Evolutionary conservation across 306 rosid species (phyloP).

Genomic region (Cucumis sativus): DNA sequence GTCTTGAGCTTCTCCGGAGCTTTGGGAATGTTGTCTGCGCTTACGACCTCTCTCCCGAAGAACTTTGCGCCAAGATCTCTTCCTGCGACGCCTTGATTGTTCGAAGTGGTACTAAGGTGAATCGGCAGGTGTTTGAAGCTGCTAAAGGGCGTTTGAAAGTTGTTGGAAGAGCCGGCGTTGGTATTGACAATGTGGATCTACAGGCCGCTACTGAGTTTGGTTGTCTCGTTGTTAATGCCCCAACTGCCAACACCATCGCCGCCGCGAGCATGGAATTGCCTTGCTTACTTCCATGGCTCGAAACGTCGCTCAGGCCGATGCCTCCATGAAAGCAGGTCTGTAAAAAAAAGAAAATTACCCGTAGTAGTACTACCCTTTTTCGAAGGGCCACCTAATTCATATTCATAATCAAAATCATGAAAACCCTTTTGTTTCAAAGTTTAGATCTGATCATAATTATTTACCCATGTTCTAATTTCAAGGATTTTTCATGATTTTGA

Average conservation of each 20-base stretch:
- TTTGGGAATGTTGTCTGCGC: constrained; percentile 57
- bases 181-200: constrained; percentile 91
- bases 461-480: neutral
- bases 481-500: neutral
- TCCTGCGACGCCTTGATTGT: constrained; percentile 67
- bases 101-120: constrained; percentile 78
- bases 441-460: neutral
- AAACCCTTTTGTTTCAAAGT: neutral
- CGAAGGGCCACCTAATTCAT: too few relatives aligned
- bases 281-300: constrained; percentile 80
- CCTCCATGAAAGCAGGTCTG: constrained; percentile 71
- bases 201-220: constrained; percentile 87
- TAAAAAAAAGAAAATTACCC: neutral
- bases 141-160: constrained; percentile 65
- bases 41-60: constrained; percentile 39
- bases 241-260: constrained; percentile 79
- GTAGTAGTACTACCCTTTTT: neutral
- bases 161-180: constrained; percentile 93
- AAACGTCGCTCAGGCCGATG: constrained; percentile 80
- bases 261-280: constrained; percentile 92
- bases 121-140: constrained; percentile 51
- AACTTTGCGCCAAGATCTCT: constrained; percentile 59
- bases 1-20: constrained; percentile 38
- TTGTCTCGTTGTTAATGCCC: constrained; percentile 78
- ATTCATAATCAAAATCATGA: too few relatives aligned